phyloP scores from a whole-genome alignment of 129 eudicot genomes.

The Chrysanthemum lavandulifolium region DNA sequence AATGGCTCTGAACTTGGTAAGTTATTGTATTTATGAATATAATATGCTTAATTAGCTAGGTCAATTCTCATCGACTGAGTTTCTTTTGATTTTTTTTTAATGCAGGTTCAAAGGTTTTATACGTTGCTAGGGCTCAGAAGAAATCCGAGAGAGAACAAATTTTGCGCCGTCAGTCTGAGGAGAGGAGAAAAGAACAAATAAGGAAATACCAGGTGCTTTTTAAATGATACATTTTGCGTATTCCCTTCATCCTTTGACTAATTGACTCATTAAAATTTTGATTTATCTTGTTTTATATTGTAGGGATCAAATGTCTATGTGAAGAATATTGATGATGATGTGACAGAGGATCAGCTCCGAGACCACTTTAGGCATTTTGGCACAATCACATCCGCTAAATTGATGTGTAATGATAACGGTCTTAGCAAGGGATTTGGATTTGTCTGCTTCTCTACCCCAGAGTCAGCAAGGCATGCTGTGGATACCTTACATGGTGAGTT shows the following conservation, averaged over 20 bases:
- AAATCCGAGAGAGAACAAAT: conserved; percentile 77
- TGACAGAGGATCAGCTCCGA: conserved; percentile 61
- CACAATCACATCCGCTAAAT: conserved; percentile 70
- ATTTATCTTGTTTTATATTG: neutral
- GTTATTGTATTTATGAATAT: conserved; percentile 6
- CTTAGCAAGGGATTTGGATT: conserved; percentile 83
- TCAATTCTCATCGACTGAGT: neutral
- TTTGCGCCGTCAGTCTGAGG: conserved; percentile 66
- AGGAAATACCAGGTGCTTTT: conserved; percentile 58
- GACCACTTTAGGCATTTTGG: conserved; percentile 79
- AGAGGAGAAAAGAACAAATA: conserved; percentile 66
- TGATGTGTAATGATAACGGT: conserved; percentile 77
- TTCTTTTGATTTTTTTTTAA: neutral
- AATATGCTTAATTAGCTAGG: neutral
- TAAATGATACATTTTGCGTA: neutral
- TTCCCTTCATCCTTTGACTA: neutral
- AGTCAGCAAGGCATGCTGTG: conserved; percentile 74
- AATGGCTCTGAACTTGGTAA: conserved; percentile 67
- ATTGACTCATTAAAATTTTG: neutral
- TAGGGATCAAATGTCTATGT: conserved; percentile 87
- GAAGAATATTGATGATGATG: conserved; percentile 71
- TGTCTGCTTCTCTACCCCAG: conserved; percentile 80
- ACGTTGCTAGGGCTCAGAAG: conserved; percentile 89
- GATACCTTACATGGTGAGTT: conserved; percentile 60
- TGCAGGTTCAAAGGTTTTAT: conserved; percentile 69